A percentile compares a stretch with the other conserved stretches of the same genome.
Evolutionary conservation across 2,329 filamentous ascomycete genomes (phyloP).

Genomic region (Fusarium coffeatum): DNA sequence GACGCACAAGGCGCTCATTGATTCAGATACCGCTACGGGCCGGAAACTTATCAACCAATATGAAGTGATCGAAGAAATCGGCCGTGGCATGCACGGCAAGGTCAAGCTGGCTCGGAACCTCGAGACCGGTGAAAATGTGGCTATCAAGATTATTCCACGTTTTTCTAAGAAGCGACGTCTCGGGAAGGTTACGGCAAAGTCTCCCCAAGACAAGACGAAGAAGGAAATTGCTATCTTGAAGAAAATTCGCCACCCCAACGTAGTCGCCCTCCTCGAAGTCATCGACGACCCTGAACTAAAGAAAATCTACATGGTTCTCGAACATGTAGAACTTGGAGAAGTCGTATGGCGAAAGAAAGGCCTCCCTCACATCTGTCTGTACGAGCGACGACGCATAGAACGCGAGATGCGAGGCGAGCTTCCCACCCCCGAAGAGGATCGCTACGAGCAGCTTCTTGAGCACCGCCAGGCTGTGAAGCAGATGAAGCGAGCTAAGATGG

Average conservation of each 20-base stretch:
- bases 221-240: conserved; percentile 98
- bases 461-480: conserved; percentile 69
- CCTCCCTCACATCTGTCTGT: conserved; percentile 81
- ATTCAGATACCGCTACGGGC: conserved; percentile 87
- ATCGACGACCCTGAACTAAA: conserved; percentile 96
- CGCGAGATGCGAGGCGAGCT: conserved; percentile 72
- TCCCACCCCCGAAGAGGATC: conserved; percentile 69
- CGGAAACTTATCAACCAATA: conserved; percentile 98
- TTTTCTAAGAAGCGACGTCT: conserved; percentile 93
- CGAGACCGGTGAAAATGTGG: conserved; percentile 80
- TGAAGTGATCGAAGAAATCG: conserved; percentile 95
- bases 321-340: conserved; percentile 94
- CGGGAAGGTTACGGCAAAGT: conserved; percentile 78
- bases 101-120: conserved; percentile 93
- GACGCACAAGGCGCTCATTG: conserved; percentile 91
- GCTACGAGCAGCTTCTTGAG: conserved; percentile 69
- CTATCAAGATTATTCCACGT: conserved; percentile 98
- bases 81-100: conserved; percentile 95
- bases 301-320: conserved; percentile 98
- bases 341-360: conserved; percentile 94
- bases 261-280: conserved; percentile 94
- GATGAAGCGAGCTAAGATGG: conserved; percentile 66
- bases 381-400: conserved; percentile 85
- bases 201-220: conserved; percentile 83
- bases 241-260: conserved; percentile 97